Percentiles rank a stretch among this genome's conserved stretches.
Evolutionary conservation across 495 filamentous ascomycete genomes (phyloP).

Genomic region (Xylaria curta): DNA sequence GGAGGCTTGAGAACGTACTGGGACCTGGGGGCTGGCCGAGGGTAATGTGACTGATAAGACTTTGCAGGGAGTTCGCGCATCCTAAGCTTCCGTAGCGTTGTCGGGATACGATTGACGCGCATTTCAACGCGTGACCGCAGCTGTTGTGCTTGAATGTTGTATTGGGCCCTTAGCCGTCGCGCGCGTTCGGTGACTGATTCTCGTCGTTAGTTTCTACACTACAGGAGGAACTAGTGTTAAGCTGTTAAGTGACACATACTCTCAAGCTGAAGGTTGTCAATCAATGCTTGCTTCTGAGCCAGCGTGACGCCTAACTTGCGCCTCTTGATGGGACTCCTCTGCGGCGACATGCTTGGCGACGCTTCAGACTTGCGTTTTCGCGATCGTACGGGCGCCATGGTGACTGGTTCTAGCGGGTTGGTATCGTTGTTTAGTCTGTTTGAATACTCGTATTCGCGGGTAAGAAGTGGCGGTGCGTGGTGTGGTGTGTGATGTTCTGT

Average conservation of each 20-base stretch:
- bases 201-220: slow-evolving; percentile 32
- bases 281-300: slow-evolving; percentile 83
- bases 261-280: slow-evolving; percentile 93
- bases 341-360: slow-evolving; percentile 45
- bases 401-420: slow-evolving; percentile 21
- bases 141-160: slow-evolving; percentile 83
- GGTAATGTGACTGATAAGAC: slow-evolving; percentile 33
- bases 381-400: slow-evolving; percentile 61
- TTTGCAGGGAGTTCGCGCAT: slow-evolving; percentile 80
- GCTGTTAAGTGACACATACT: slow-evolving; percentile 68
- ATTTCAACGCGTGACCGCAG: slow-evolving; percentile 88
- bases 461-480: neutral
- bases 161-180: slow-evolving; percentile 88
- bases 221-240: neutral
- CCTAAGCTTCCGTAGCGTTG: slow-evolving; percentile 75
- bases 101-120: slow-evolving; percentile 91
- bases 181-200: slow-evolving; percentile 84
- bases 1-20: slow-evolving; percentile 37
- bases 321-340: slow-evolving; percentile 66
- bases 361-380: slow-evolving; percentile 68
- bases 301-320: slow-evolving; percentile 69
- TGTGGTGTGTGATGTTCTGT: neutral
- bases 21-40: slow-evolving; percentile 33
- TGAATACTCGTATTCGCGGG: neutral
- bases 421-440: slow-evolving; percentile 17